Evolutionary conservation across 2,329 filamentous ascomycete genomes (phyloP).

Genomic region (Bipolaris cookei): DNA sequence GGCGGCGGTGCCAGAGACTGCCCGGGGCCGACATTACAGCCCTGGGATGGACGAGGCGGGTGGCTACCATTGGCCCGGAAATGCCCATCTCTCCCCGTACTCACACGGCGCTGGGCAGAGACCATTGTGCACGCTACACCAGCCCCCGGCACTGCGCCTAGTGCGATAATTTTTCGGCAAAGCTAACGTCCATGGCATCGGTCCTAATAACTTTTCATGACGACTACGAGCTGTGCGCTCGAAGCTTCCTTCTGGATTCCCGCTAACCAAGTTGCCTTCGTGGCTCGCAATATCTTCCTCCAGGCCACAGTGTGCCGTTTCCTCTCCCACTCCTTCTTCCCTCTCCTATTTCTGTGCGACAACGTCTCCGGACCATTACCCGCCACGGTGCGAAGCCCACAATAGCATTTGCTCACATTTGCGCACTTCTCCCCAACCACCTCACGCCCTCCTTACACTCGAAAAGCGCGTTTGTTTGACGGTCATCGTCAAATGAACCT

Average conservation of each 20-base stretch:
- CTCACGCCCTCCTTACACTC: conserved; percentile 37
- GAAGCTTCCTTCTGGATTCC: conserved; percentile 38
- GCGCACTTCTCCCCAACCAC: conserved; percentile 20
- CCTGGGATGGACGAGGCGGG: background rate
- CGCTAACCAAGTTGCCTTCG: conserved; percentile 35
- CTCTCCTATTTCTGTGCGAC: conserved; percentile 16
- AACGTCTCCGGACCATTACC: conserved; percentile 9
- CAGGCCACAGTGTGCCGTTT: conserved; percentile 36
- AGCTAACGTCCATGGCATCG: conserved; percentile 19
- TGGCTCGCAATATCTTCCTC: conserved; percentile 33
- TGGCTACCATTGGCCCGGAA: conserved; percentile 28
- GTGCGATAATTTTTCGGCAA: conserved; percentile 28
- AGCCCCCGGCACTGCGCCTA: conserved; percentile 12
- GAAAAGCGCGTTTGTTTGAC: conserved; percentile 84
- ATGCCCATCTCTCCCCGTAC: conserved; percentile 22
- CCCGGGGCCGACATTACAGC: conserved; percentile 27
- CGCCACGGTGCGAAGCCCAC: conserved; percentile 16
- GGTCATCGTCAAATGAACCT: conserved; percentile 99
- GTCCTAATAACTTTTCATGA: conserved; percentile 26
- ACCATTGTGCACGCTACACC: conserved; percentile 4
- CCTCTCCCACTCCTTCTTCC: conserved; percentile 17
- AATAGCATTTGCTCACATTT: conserved; percentile 22
- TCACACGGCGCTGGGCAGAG: conserved; percentile 19
- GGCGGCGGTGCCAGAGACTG: conserved; percentile 28
- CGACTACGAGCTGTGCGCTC: conserved; percentile 33